A percentile compares a stretch with the other conserved stretches of the same genome.
phyloP scores from a whole-genome alignment of 495 filamentous ascomycete genomes.

The Lepidopterella palustris region DNA sequence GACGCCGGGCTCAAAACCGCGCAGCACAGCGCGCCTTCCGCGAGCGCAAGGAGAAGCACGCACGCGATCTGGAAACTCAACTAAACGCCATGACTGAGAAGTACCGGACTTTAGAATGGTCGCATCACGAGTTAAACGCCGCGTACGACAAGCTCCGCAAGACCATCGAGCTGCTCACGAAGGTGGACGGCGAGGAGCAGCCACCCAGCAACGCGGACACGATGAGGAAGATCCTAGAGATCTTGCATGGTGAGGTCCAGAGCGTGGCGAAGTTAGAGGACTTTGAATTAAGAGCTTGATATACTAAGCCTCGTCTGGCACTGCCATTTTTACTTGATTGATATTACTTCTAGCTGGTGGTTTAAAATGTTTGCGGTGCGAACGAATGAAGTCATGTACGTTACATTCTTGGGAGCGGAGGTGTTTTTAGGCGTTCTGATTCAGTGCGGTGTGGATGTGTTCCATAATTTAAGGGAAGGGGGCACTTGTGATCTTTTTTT shows the following conservation, averaged over 20 bases:
- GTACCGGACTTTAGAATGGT: conserved; percentile 26
- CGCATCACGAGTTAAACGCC: conserved; percentile 27
- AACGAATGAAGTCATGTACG: too few relatives aligned
- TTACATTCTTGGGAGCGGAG: too few relatives aligned
- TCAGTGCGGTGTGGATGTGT: too few relatives aligned
- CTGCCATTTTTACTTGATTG: too few relatives aligned
- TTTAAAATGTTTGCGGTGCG: too few relatives aligned
- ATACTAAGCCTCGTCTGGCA: too few relatives aligned
- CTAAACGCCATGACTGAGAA: conserved; percentile 26
- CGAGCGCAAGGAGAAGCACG: conserved; percentile 46
- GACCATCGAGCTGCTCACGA: conserved; percentile 32
- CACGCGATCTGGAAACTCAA: conserved; percentile 39
- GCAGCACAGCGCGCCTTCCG: conserved; percentile 44
- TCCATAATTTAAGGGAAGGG: too few relatives aligned
- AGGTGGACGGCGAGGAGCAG: conserved; percentile 23
- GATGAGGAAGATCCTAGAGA: conserved; percentile 28
- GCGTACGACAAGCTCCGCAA: conserved; percentile 34
- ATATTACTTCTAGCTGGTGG: too few relatives aligned
- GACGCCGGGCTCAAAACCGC: conserved; percentile 30
- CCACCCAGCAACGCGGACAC: conserved; percentile 26
- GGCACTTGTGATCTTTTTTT: too few relatives aligned
- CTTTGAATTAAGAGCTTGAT: too few relatives aligned
- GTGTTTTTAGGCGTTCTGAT: too few relatives aligned
- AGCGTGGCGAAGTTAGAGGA: conserved; percentile 24
- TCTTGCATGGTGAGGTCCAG: conserved; percentile 30